Evolutionary conservation across 768 basidiomycete genomes (phyloP).

Genomic region (Grammothele lineata): DNA sequence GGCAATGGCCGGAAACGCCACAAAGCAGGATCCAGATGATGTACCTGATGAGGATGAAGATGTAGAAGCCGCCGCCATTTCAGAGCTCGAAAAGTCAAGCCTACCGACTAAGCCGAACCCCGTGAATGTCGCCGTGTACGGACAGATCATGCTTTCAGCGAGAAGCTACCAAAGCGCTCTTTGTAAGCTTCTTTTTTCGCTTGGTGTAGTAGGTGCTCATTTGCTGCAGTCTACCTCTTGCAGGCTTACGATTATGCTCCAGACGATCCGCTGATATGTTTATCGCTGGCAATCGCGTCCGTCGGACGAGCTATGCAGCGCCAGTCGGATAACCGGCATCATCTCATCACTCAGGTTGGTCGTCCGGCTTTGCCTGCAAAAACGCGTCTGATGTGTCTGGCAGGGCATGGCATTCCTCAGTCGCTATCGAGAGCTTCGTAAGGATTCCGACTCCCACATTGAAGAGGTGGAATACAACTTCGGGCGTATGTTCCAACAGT

Average conservation of each 20-base stretch:
- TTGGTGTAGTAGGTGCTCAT: not conserved
- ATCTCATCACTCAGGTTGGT: conserved; percentile 71
- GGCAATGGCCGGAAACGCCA: conserved; percentile 33
- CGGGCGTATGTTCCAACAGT: conserved; percentile 85
- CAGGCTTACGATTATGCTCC: conserved; percentile 85
- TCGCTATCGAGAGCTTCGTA: conserved; percentile 69
- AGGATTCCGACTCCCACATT: conserved; percentile 35
- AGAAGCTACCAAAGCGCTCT: conserved; percentile 89
- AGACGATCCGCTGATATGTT: conserved; percentile 80
- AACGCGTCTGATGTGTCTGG: no score
- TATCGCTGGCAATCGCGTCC: conserved; percentile 80
- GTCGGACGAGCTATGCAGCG: conserved; percentile 90
- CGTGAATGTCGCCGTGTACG: conserved; percentile 68
- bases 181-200: conserved; percentile 42
- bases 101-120: conserved; percentile 72
- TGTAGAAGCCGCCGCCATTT: conserved; percentile 7
- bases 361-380: not conserved
- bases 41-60: conserved; percentile 40
- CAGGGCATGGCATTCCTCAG: conserved; percentile 84
- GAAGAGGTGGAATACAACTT: conserved; percentile 93
- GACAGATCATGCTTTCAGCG: conserved; percentile 76
- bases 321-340: conserved; percentile 91
- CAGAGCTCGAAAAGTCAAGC: conserved; percentile 26
- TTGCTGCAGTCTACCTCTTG: conserved; percentile 70
- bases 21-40: conserved; percentile 37